Percentiles rank a stretch among this genome's conserved stretches.
These are phyloP conservation scores for Cyclotella baltica DNA, from an alignment of 108 stramenopile genomes.

Conservation along the genomic window DNA sequence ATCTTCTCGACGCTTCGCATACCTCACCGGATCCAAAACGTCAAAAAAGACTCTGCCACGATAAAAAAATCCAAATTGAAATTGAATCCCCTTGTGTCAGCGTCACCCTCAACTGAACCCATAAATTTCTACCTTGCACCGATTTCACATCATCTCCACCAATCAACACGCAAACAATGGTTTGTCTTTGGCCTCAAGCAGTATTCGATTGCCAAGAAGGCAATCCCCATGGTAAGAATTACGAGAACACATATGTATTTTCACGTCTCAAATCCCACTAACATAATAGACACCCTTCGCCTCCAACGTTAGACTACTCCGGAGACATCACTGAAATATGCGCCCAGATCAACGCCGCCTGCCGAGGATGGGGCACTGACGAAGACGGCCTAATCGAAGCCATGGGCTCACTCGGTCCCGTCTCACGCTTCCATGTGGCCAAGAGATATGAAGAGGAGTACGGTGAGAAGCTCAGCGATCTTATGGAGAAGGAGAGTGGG, in stretches of 20 bases:
- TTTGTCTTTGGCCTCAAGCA: constrained; percentile 3
- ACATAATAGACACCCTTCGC: neutral
- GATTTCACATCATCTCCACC: too few relatives aligned
- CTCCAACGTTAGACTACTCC: neutral
- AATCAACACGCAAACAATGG: too few relatives aligned
- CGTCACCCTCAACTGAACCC: too few relatives aligned
- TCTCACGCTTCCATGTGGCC: constrained; percentile 5
- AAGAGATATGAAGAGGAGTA: constrained; percentile 8
- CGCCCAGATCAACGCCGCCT: constrained; percentile 2
- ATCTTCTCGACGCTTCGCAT: too few relatives aligned
- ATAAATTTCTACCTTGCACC: too few relatives aligned
- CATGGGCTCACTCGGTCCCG: constrained; percentile 12
- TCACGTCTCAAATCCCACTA: neutral
- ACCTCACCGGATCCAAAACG: too few relatives aligned
- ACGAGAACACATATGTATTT: neutral
- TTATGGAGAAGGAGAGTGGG: constrained; percentile 16
- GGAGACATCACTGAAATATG: constrained; percentile 4
- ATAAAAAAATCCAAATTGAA: neutral
- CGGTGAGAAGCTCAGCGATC: neutral
- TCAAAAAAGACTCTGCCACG: too few relatives aligned
- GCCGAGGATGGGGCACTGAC: constrained; percentile 9
- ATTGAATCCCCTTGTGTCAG: too few relatives aligned
- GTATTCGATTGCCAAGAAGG: constrained; percentile 20
- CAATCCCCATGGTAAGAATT: constrained; percentile 6
- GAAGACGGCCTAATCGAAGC: constrained; percentile 4